These are phyloP conservation scores for Flaveria floridana DNA, from an alignment of 140 eudicot species.

Conservation along the genomic window DNA sequence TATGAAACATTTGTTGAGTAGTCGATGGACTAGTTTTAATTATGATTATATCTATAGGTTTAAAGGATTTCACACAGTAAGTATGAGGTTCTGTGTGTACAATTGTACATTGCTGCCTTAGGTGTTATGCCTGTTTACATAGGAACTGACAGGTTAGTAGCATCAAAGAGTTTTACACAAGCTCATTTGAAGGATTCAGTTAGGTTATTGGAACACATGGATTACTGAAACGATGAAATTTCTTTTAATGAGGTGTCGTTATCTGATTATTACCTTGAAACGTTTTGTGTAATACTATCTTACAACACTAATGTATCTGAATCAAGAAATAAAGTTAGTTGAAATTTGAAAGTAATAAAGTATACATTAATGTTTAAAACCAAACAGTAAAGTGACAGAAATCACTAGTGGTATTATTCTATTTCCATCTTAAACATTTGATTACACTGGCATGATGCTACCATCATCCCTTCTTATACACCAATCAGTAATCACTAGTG, in stretches of 20 bases:
- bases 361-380: background rate
- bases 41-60: constrained; percentile 15
- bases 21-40: background rate
- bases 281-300: background rate
- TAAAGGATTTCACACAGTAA: constrained; percentile 9
- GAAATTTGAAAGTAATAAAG: background rate
- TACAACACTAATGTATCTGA: constrained; percentile 1
- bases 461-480: background rate
- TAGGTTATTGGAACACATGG: background rate
- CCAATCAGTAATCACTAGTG: background rate
- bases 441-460: background rate
- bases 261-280: background rate
- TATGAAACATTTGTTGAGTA: background rate
- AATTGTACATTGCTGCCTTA: constrained; percentile 18
- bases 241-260: background rate
- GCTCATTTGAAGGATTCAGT: constrained; percentile 6
- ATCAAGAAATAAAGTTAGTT: constrained; percentile 15
- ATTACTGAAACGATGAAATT: background rate
- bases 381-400: background rate
- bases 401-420: background rate
- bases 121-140: background rate
- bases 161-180: constrained; percentile 12
- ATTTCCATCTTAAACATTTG: background rate
- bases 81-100: constrained; percentile 15
- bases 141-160: background rate